A percentile compares a stretch with the other conserved stretches of the same genome.
Conservation (phyloP, 352 stramenopile species). For the Phytophthora foliorum region DNA sequence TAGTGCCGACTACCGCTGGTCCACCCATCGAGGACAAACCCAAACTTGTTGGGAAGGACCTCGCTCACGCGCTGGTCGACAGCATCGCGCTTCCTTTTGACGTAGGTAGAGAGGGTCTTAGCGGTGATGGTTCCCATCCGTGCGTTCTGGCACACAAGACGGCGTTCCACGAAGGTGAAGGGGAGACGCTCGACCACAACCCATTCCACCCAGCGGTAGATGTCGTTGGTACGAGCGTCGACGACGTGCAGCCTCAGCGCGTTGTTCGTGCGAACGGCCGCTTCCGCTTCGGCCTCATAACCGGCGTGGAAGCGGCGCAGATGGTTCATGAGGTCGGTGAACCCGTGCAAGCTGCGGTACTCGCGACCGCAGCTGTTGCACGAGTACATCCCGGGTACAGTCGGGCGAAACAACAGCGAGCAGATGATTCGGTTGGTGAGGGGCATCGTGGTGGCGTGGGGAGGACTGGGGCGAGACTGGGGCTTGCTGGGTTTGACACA, state of each 20-base stretch:
- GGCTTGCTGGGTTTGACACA: neutral
- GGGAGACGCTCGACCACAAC: slow-evolving; percentile 10
- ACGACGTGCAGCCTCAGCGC: neutral
- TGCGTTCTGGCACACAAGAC: slow-evolving; percentile 4
- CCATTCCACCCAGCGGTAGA: slow-evolving; percentile 23
- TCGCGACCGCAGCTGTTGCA: neutral
- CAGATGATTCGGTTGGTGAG: neutral
- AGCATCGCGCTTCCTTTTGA: neutral
- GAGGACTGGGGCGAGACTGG: neutral
- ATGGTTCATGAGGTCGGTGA: neutral
- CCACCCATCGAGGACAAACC: slow-evolving; percentile 13
- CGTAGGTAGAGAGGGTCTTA: slow-evolving; percentile 5
- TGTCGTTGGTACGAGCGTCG: neutral
- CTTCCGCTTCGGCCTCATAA: neutral
- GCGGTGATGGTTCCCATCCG: neutral
- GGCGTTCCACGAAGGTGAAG: slow-evolving; percentile 12
- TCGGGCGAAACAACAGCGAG: neutral
- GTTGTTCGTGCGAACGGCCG: neutral
- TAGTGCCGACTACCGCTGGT: slow-evolving; percentile 1
- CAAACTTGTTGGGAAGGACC: slow-evolving; percentile 4
- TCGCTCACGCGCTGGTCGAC: neutral
- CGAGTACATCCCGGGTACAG: neutral
- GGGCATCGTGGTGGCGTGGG: neutral
- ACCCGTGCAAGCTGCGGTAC: neutral
- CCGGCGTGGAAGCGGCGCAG: neutral